Base-by-base conservation (phyloP, 306 rosid species). In the Vigna angularis region DNA sequence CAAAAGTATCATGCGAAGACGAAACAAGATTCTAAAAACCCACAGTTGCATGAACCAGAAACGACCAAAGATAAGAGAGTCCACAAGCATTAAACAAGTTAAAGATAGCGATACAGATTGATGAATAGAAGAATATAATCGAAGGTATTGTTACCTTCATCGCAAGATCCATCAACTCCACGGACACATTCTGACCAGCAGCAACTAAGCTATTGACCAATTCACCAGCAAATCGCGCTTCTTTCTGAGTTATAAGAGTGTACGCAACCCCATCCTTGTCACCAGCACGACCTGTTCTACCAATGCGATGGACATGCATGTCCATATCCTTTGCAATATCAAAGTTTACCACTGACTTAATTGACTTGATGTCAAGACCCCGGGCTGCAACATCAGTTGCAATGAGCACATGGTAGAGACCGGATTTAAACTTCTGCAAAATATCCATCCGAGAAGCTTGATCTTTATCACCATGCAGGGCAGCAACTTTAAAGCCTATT, bases 371-470 rank as follows among this genome's bases (percentile, higher is more conserved):
- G 73, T 95, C 97, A 76, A 95, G 99, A 84, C 99, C 99, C 55
- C 99, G 99, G 11, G 99, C 99, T 49, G 99, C 99, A 75, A 95
- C 99, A 84, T 95, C 99, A 89, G 99, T 95, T 42, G 99, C 99
- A 86, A 95, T 66, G 32, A 95, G 98, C 77, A 93, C 93, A 55
- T 95, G 99, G 86, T 87, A 92, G 28, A 79, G 38, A 59, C 99
- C 99, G 50, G 98, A 88, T 86, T 95, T 95, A 78, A 91, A 95
- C 81, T 95, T 95, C 83, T 91, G 93, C 86, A 95, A 83, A 82
- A 86, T 88, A 47, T 93, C 99, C 94, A 92, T 91, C 63, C 99
- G 91, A 58, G 98, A 89, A 85, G 99, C 87, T 90, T 95, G 99
- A 82, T 93, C 99, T 81, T 95, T 95, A 73, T 95, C 99, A 75